Percentiles rank a stretch among this genome's conserved stretches.
These are phyloP conservation scores for Hypomontagnella submonticulosa DNA, from an alignment of 495 filamentous ascomycete species.

Conservation along the genomic window DNA sequence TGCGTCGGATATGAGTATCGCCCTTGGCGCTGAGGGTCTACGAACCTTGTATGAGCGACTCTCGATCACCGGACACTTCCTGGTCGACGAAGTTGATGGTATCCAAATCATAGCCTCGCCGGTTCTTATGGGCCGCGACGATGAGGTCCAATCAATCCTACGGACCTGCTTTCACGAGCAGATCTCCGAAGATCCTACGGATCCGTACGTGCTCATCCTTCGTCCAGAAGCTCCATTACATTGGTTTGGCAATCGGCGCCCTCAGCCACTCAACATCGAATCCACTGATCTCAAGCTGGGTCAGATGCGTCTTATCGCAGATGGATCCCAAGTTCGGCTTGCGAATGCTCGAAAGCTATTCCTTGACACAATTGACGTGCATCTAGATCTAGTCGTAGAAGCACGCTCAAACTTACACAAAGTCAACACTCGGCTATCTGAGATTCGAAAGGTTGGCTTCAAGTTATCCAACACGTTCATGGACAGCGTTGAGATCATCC, in stretches of 20 bases:
- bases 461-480: conserved; percentile 99
- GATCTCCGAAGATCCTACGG: conserved; percentile 73
- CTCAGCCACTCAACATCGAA: conserved; percentile 76
- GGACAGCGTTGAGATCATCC: conserved; percentile 95
- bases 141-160: conserved; percentile 85
- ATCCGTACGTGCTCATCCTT: conserved; percentile 87
- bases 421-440: conserved; percentile 89
- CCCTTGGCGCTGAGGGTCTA: conserved; percentile 71
- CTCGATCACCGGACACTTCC: conserved; percentile 86
- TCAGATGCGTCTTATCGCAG: conserved; percentile 87
- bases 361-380: conserved; percentile 77
- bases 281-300: conserved; percentile 87
- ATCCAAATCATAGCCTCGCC: conserved; percentile 88
- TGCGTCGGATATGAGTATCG: conserved; percentile 90
- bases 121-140: conserved; percentile 74
- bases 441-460: conserved; percentile 95
- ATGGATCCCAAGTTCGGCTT: conserved; percentile 83
- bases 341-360: conserved; percentile 81
- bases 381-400: conserved; percentile 88
- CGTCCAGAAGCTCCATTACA: conserved; percentile 79
- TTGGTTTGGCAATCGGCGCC: conserved; percentile 85
- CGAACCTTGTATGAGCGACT: conserved; percentile 82
- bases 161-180: conserved; percentile 88
- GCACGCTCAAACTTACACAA: conserved; percentile 92
- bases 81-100: conserved; percentile 78